These are phyloP conservation scores for Citrus maxima DNA, from an alignment of 345 rosid species.

Conservation along the genomic window DNA sequence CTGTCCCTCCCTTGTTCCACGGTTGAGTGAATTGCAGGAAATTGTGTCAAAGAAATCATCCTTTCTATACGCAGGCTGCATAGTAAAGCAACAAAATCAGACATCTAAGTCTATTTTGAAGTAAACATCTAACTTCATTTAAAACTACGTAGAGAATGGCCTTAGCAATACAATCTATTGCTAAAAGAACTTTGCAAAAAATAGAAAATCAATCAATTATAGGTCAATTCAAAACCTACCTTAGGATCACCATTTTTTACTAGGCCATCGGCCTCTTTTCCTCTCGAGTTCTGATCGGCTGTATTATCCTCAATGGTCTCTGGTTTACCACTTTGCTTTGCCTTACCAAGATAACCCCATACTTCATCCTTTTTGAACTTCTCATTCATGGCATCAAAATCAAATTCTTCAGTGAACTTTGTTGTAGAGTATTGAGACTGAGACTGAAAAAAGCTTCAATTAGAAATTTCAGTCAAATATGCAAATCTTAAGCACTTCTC, in stretches of 20 bases:
- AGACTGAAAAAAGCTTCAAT: conserved; percentile 19
- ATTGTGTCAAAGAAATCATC: conserved; percentile 48
- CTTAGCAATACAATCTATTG: background rate
- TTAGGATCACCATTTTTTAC: conserved; percentile 17
- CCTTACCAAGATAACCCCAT: conserved; percentile 62
- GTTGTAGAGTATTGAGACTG: conserved; percentile 16
- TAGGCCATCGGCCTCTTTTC: conserved; percentile 2
- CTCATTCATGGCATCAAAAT: conserved; percentile 78
- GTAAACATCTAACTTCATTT: background rate
- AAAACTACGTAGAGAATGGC: background rate
- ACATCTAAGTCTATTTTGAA: background rate
- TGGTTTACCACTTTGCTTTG: conserved; percentile 17
- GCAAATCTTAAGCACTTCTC: background rate
- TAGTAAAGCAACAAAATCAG: background rate
- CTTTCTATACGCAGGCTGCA: conserved; percentile 44
- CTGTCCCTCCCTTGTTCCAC: conserved; percentile 29
- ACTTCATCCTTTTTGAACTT: conserved; percentile 65
- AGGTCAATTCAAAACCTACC: conserved; percentile 7
- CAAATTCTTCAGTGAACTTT: conserved; percentile 61
- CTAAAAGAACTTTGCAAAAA: background rate
- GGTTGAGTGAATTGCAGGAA: conserved; percentile 35
- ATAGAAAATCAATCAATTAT: background rate
- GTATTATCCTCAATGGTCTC: conserved; percentile 13
- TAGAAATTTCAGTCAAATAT: background rate
- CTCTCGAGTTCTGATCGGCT: conserved; percentile 1